Base-by-base conservation (phyloP, 768 basidiomycete species). In the Auricularia cornea region DNA sequence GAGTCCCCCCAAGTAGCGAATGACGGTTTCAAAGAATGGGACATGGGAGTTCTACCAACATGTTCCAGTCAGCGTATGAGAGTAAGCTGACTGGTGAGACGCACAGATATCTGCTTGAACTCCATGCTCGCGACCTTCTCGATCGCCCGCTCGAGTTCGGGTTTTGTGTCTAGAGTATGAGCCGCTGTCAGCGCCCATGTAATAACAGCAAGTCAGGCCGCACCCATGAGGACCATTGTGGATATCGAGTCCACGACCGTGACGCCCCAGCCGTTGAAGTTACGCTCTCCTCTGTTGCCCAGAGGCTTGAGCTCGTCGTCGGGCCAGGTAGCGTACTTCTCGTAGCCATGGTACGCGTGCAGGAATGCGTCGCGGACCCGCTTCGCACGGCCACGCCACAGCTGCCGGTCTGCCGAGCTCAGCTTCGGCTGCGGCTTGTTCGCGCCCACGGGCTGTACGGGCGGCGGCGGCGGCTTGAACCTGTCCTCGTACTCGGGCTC, bases 1-100 rank as follows among this genome's bases (percentile, higher is more conserved):
- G 1, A 95, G 78, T 5, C 94, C 95, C 2, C 94, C 94, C 2
- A 98, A 83, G 68, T 95, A 90, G 33, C 94, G 85, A 65, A 97
- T 97, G 48, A 89, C 84, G 0, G 92, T 95, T 77, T 95, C 90
- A 65, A 91, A 92, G 71, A 86, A 89, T 1, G 86, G 86, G 0
- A 71, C 76, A 66, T 72, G 73, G 67, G 73, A 67, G 63, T 59
- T 40, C 72, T 74, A 48, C 30, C 56, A 33, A 16, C 16, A 23
- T n/a, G 60, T 51, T 29, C 51, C 31, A 23, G 56, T 20, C 28
- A 59, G 60, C 59, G n/a, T 29, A 33, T 26, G 44, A 23, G 32
- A 29, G 29, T 38, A 56, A 26, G 65, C 18, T 29, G 35, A 14
- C 35, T 10, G n/a, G 18, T 41, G 16, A 26, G 26, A 28, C 32